A percentile compares a stretch with the other conserved stretches of the same genome.
phyloP scores from a whole-genome alignment of 208 protist genomes.

The Acanthamoeba divionensis region DNA sequence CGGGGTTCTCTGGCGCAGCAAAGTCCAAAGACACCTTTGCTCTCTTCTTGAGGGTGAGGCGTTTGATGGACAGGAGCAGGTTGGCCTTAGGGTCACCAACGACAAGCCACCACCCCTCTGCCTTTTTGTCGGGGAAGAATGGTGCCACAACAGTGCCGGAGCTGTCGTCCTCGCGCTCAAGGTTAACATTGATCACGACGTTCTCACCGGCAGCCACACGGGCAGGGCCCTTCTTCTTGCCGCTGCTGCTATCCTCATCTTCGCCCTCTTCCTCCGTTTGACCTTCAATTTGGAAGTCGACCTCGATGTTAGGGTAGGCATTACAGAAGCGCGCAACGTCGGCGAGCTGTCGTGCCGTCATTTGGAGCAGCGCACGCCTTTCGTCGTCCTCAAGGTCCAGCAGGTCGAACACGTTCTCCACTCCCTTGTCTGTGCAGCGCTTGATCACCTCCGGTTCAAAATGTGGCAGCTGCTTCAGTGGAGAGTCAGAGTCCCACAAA shows the following conservation, averaged over 20 bases:
- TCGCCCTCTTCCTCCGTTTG: neutral
- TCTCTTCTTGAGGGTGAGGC: conserved; percentile 74
- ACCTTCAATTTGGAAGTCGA: conserved; percentile 62
- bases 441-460: conserved; percentile 69
- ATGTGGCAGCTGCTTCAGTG: conserved; percentile 86
- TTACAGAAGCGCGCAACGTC: conserved; percentile 83
- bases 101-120: conserved; percentile 90
- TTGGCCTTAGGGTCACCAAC: conserved; percentile 83
- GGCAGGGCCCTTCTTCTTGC: neutral
- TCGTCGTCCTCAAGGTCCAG: conserved; percentile 83
- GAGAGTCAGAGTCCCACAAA: conserved; percentile 82
- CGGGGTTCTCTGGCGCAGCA: conserved; percentile 72
- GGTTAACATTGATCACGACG: neutral
- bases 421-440: conserved; percentile 26
- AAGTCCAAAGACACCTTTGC: conserved; percentile 84
- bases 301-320: conserved; percentile 83
- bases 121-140: conserved; percentile 71
- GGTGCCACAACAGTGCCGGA: conserved; percentile 7
- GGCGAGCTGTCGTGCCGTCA: no score
- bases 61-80: conserved; percentile 80
- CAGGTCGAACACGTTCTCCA: conserved; percentile 81
- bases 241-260: no score
- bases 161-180: conserved; percentile 47
- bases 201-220: neutral
- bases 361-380: conserved; percentile 68